Conservation (phyloP, 2,329 filamentous ascomycete genomes). For the Aaosphaeria pasadenensis region DNA sequence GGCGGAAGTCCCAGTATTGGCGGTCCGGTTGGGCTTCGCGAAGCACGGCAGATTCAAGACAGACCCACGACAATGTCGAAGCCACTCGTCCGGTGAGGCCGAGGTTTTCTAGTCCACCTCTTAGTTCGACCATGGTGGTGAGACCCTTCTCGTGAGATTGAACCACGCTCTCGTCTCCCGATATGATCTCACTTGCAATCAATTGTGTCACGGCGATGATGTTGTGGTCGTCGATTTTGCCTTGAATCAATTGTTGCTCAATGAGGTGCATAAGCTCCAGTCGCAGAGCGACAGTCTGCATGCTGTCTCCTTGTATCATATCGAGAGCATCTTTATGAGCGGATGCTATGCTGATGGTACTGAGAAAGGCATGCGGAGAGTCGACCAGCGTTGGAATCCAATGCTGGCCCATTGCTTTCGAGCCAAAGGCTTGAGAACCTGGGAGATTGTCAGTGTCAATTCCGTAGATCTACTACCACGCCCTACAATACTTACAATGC, state of each 20-base stretch:
- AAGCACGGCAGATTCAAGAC: conserved; percentile 30
- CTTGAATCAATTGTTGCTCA: conserved; percentile 19
- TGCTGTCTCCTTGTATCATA: conserved; percentile 19
- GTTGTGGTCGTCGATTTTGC: conserved; percentile 28
- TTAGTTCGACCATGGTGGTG: conserved; percentile 26
- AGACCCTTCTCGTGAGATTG: conserved; percentile 27
- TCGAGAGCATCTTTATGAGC: conserved; percentile 31
- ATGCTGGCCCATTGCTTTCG: conserved; percentile 24
- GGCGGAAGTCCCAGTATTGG: conserved; percentile 28
- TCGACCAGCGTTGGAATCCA: conserved; percentile 36
- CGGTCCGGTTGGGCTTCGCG: conserved; percentile 21
- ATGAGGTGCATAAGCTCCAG: conserved; percentile 36
- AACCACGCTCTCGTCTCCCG: conserved; percentile 17
- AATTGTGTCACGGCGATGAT: conserved; percentile 36
- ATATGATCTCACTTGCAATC: conserved; percentile 32
- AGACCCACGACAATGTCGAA: conserved; percentile 28
- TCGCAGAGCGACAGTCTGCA: conserved; percentile 27
- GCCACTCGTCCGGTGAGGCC: conserved; percentile 30
- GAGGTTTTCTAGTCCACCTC: conserved; percentile 32
- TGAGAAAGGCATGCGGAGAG: conserved; percentile 34
- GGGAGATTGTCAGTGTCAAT: background rate
- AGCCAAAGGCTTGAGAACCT: conserved; percentile 30
- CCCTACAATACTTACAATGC: conserved; percentile 20
- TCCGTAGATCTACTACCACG: background rate
- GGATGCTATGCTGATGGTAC: conserved; percentile 34